phyloP scores from a whole-genome alignment of 352 stramenopile species.

The Globisporangium camurandrum region DNA sequence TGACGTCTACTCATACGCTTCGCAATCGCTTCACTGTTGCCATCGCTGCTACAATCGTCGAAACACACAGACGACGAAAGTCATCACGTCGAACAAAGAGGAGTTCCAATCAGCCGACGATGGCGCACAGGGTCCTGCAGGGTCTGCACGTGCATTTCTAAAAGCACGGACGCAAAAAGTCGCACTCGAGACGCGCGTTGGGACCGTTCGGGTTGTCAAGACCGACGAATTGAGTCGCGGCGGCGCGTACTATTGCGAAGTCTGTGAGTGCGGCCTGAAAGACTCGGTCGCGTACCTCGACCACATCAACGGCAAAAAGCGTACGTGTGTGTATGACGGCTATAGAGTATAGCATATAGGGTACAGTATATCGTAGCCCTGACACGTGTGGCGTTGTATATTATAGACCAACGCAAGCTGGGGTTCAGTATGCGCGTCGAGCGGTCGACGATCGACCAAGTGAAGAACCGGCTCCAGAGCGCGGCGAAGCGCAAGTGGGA shows the following conservation, averaged over 20 bases:
- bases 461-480: conserved; percentile 82
- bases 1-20: background rate
- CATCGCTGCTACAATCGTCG: background rate
- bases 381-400: too few species aligned
- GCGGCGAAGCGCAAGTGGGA: conserved; percentile 81
- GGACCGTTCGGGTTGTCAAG: conserved; percentile 84
- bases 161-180: conserved; percentile 73
- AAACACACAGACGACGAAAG: conserved; percentile 43
- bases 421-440: conserved; percentile 92
- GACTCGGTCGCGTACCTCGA: conserved; percentile 92
- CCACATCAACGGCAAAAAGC: conserved; percentile 94
- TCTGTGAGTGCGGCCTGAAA: conserved; percentile 89
- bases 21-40: background rate
- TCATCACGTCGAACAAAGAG: conserved; percentile 60
- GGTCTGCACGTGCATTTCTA: conserved; percentile 68
- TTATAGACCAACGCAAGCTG: conserved; percentile 82
- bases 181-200: conserved; percentile 75
- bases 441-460: conserved; percentile 73
- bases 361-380: too few species aligned
- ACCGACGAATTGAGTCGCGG: conserved; percentile 66
- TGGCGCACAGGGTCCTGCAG: conserved; percentile 44
- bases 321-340: conserved; percentile 34
- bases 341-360: too few species aligned
- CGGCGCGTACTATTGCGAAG: conserved; percentile 90
- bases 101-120: conserved; percentile 73